These are phyloP conservation scores for Emergomyces pasteurianus DNA, from an alignment of 2,329 filamentous ascomycete species.

Conservation along the genomic window DNA sequence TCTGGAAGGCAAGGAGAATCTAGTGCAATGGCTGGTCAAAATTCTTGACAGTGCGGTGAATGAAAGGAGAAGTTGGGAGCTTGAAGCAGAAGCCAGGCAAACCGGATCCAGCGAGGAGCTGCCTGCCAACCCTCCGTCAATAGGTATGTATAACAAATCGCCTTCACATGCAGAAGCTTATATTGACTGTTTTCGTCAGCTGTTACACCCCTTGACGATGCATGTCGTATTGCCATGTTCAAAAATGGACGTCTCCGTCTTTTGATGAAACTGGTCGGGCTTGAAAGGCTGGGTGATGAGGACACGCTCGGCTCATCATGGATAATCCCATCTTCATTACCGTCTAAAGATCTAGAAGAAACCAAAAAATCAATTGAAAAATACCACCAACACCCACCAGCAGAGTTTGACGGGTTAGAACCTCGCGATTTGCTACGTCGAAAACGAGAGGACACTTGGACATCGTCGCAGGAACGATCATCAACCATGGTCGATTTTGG, in stretches of 20 bases:
- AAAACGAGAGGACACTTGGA: slow-evolving; percentile 45
- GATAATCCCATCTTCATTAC: slow-evolving; percentile 58
- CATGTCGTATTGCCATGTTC: slow-evolving; percentile 63
- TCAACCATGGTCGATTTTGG: slow-evolving; percentile 50
- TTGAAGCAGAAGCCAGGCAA: slow-evolving; percentile 51
- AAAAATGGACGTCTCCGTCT: slow-evolving; percentile 81
- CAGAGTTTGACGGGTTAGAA: slow-evolving; percentile 60
- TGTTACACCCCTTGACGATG: slow-evolving; percentile 53
- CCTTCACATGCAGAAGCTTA: slow-evolving; percentile 9
- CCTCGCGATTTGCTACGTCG: slow-evolving; percentile 71
- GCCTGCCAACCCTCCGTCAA: slow-evolving; percentile 17
- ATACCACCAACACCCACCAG: slow-evolving; percentile 65
- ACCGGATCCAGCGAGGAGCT: slow-evolving; percentile 20
- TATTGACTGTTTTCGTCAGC: slow-evolving; percentile 28
- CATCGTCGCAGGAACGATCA: slow-evolving; percentile 19
- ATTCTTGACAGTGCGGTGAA: slow-evolving; percentile 55
- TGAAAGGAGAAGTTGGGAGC: slow-evolving; percentile 67
- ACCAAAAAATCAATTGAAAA: slow-evolving; percentile 61
- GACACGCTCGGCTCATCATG: slow-evolving; percentile 67
- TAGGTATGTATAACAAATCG: slow-evolving; percentile 32
- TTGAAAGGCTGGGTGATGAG: slow-evolving; percentile 52
- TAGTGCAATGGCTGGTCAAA: slow-evolving; percentile 71
- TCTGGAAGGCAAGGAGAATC: slow-evolving; percentile 63
- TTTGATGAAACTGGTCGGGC: slow-evolving; percentile 63
- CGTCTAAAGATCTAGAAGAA: slow-evolving; percentile 54